Percentiles rank a stretch among this genome's conserved stretches.
These are phyloP conservation scores for Aspergillus panamensis DNA, from an alignment of 495 filamentous ascomycete genomes.

Conservation along the genomic window DNA sequence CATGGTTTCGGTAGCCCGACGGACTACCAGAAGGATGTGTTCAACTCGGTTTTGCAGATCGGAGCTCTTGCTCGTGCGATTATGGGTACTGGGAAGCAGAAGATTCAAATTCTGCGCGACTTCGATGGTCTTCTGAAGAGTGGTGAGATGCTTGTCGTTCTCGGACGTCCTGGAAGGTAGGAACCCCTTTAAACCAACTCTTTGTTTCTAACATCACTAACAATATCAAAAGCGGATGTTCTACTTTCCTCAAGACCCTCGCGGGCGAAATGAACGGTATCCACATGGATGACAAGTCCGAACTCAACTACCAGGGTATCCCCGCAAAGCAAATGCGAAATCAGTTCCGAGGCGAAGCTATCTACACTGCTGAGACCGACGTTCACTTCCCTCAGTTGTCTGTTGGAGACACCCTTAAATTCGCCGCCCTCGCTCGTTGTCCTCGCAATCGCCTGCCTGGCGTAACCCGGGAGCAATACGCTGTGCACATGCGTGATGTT, in stretches of 20 bases:
- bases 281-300: slow-evolving; percentile 53
- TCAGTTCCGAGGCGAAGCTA: slow-evolving; percentile 65
- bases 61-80: slow-evolving; percentile 43
- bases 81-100: slow-evolving; percentile 47
- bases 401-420: slow-evolving; percentile 63
- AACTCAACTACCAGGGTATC: slow-evolving; percentile 74
- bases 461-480: slow-evolving; percentile 45
- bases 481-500: slow-evolving; percentile 52
- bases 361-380: slow-evolving; percentile 65
- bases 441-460: slow-evolving; percentile 48
- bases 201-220: not conserved
- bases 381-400: slow-evolving; percentile 65
- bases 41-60: slow-evolving; percentile 61
- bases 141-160: slow-evolving; percentile 78
- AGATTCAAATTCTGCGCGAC: slow-evolving; percentile 65
- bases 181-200: not conserved
- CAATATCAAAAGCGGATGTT: slow-evolving; percentile 52
- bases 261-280: slow-evolving; percentile 72
- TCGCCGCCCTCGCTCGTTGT: slow-evolving; percentile 54
- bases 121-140: slow-evolving; percentile 71
- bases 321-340: slow-evolving; percentile 63
- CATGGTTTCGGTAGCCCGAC: slow-evolving; percentile 74
- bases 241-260: slow-evolving; percentile 71
- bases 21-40: slow-evolving; percentile 79
- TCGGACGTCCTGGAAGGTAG: slow-evolving; percentile 65